Base-by-base conservation (phyloP, 352 stramenopile genomes). In the Phytophthora palmivora region DNA sequence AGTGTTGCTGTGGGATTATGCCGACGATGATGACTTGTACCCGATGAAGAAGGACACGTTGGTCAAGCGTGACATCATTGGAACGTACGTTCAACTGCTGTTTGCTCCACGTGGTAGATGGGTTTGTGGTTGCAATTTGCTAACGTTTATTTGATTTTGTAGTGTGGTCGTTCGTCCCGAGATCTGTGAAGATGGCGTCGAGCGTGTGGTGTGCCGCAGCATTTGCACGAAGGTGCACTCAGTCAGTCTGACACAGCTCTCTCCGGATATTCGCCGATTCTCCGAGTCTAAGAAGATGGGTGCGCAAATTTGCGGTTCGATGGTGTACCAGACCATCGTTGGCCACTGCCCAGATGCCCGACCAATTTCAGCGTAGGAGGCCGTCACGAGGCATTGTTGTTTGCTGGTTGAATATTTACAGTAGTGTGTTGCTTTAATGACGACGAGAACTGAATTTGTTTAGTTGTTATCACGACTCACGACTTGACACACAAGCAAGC, bases 191-290 rank as follows among this genome's bases (percentile, higher is more conserved):
- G 71, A 79, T 33, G 71, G 71, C 18, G 19, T 74, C 4, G 51
- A 76, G 47, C 71, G 71, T 14, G 62, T 76, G 12, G 67, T 79
- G 22, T 73, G 58, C 38, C 71, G 71, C 19, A 70, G 52, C 22
- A 70, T 75, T 39, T 76, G 71, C 55, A 76, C 67, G 3, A 79
- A 79, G 46, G 42, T 73, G 30, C 66, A 76, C 58, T 68, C 57
- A 10, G 61, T 19, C 3, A 63, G 37, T 15, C 37, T 64, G 61
- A 39, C 49, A 1, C 51, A 63, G 22, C 21, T 75, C 26, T 68
- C 67, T 16, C 37, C 61, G 3, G 61, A 72, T 15, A 68, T 71
- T 52, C 55, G 39, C 3, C 61, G 67, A 1, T 75, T 75, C 24
- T 58, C 61, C n/a, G 54, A 72, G 61, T 68, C 54, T 6, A 71